These are phyloP conservation scores for Monascus ruber DNA, from an alignment of 2,329 filamentous ascomycete genomes.

Conservation along the genomic window DNA sequence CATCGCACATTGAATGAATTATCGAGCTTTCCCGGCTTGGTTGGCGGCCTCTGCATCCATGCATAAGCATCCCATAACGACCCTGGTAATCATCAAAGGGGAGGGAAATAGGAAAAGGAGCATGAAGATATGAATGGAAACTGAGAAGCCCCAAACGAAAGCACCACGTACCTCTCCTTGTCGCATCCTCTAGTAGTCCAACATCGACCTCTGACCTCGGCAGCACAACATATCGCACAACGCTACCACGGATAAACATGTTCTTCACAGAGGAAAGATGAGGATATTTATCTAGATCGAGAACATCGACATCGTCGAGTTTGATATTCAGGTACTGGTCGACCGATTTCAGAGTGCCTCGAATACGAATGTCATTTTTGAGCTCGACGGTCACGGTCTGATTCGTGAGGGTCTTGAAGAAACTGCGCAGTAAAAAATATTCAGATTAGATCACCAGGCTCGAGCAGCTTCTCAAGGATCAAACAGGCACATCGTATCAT, in stretches of 20 bases:
- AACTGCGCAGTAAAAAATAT: constrained; percentile 43
- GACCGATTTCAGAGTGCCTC: constrained; percentile 88
- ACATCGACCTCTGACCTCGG: constrained; percentile 74
- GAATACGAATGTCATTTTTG: constrained; percentile 98
- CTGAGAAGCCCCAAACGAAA: not conserved
- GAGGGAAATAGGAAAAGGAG: too few species aligned
- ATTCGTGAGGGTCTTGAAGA: constrained; percentile 98
- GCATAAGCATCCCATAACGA: too few species aligned
- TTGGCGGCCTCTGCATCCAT: constrained; percentile 35
- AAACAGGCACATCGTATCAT: not conserved
- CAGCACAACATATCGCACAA: constrained; percentile 85
- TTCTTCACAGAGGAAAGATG: constrained; percentile 88
- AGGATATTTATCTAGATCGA: constrained; percentile 89
- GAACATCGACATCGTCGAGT: constrained; percentile 84
- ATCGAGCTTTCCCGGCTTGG: constrained; percentile 39
- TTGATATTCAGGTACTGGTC: constrained; percentile 99
- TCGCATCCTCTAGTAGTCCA: constrained; percentile 79
- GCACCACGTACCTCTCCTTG: constrained; percentile 56
- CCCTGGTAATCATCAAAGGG: too few species aligned
- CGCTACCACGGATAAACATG: constrained; percentile 87
- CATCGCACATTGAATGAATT: constrained; percentile 7
- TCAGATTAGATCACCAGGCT: not conserved
- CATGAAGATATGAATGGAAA: not conserved
- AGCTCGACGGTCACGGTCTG: constrained; percentile 96
- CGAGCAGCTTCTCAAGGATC: not conserved